These are phyloP conservation scores for Yamagishiella unicocca DNA, from an alignment of 139 green algal species.

Conservation along the genomic window DNA sequence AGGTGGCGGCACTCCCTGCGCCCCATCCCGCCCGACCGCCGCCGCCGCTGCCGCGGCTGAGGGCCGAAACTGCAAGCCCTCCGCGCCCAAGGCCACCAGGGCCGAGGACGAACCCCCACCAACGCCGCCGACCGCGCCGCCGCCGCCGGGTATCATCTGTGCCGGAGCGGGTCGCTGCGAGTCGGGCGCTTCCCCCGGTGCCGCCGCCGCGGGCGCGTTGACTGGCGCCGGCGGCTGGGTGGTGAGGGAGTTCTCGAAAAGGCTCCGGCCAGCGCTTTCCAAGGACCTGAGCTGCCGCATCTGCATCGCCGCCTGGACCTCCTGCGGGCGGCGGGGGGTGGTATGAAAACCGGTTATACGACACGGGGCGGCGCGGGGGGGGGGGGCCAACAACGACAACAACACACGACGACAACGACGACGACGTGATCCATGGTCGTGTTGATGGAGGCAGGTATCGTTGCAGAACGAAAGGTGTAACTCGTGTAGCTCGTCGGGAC, in stretches of 20 bases:
- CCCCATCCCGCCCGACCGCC: too few relatives aligned
- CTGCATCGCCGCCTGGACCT: background rate
- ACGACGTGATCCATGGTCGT: too few relatives aligned
- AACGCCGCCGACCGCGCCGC: background rate
- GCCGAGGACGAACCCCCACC: background rate
- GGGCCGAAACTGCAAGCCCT: constrained; percentile 14
- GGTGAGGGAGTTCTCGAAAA: background rate
- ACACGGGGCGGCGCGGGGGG: too few relatives aligned
- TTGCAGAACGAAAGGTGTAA: too few relatives aligned
- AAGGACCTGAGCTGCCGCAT: background rate
- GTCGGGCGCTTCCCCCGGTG: background rate
- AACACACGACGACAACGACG: too few relatives aligned
- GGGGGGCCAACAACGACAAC: too few relatives aligned
- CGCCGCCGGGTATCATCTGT: background rate
- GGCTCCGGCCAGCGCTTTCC: background rate
- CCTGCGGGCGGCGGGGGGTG: background rate
- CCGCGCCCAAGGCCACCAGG: background rate
- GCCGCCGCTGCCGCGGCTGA: background rate
- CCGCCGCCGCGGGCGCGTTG: background rate
- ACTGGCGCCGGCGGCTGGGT: background rate
- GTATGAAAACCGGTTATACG: too few relatives aligned
- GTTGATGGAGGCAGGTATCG: too few relatives aligned
- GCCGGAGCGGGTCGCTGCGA: background rate
- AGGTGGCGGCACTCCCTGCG: too few relatives aligned
- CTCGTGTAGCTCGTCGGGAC: too few relatives aligned